phyloP scores from a whole-genome alignment of 441 rosid species.

The Jatropha podagrica region DNA sequence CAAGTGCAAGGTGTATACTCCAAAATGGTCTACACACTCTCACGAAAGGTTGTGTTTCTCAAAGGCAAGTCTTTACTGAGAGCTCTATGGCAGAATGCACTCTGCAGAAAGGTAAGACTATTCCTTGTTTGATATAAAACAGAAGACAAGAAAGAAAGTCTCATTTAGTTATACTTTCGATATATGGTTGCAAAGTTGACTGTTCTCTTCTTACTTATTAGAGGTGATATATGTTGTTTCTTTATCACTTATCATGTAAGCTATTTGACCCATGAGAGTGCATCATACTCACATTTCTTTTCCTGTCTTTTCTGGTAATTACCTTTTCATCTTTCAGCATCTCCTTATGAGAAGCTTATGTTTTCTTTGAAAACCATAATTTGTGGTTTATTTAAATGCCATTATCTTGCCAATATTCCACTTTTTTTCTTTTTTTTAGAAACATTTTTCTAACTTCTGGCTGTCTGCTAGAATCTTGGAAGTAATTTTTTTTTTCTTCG shows the following conservation, averaged over 20 bases:
- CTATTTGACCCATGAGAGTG: neutral
- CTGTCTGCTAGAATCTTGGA: neutral
- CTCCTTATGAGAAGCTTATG: neutral
- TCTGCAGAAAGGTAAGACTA: neutral
- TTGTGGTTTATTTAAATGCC: neutral
- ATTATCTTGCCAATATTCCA: neutral
- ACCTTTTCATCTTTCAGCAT: neutral
- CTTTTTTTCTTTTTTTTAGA: neutral
- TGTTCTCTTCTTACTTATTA: neutral
- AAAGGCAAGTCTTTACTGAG: neutral
- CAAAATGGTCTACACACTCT: neutral
- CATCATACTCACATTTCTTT: too few relatives aligned
- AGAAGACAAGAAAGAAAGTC: neutral
- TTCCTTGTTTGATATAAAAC: neutral
- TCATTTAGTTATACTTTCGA: neutral
- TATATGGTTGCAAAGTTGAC: neutral
- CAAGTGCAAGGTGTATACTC: neutral
- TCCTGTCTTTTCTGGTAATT: neutral
- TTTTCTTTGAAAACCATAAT: neutral
- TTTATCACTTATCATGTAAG: neutral
- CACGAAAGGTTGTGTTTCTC: neutral
- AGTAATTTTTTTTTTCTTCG: neutral
- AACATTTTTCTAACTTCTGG: neutral
- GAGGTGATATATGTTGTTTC: neutral
- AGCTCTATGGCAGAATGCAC: neutral